Evolutionary conservation across 2,329 filamentous ascomycete genomes (phyloP), one percentile per base, ranked within the genome.

Genomic region (Pseudogymnoascus sp.): DNA sequence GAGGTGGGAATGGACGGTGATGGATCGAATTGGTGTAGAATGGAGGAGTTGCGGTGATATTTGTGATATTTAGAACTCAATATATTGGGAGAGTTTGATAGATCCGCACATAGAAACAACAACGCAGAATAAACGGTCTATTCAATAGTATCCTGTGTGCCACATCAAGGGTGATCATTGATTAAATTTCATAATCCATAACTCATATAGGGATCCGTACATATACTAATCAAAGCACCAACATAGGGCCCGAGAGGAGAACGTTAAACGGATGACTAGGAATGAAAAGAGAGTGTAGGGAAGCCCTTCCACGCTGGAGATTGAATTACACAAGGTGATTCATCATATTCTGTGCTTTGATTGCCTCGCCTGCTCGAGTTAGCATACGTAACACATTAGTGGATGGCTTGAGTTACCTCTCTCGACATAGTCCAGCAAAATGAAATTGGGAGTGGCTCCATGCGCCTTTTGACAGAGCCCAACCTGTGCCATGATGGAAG

Each of bases 341-440:
- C 38, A 72, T 48, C 15, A 60, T 69, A 63, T 68, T 65, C 59
- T 72, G 69, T 17, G 70, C 70, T 29, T 64, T 67, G 61, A 72
- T 68, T 0, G 66, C 68, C 66, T 71, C 63, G 2, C 71, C 70
- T 71, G 31, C 36, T 59, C n/a, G n/a, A 13, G 59, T 58, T 25
- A 62, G 59, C 5, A 58, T 36, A 17, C 5, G 13, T 48, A 2
- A 39, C n/a, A 25, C 12, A 13, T 39, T 10, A 36, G 21, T 5
- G 6, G 9, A 31, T 25, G 41, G 17, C 15, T 21, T 51, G 10
- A 64, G 63, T 21, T 41, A 68, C 67, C 68, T 58, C 79, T 76
- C 65, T 85, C 80, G 71, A 84, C 84, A 69, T 81, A 85, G 70
- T 87, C 84, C 0, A 86, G 80, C 13, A 87, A 72, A 39, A 85